phyloP scores from a whole-genome alignment of 495 filamentous ascomycete species.

The Viridothelium virens region DNA sequence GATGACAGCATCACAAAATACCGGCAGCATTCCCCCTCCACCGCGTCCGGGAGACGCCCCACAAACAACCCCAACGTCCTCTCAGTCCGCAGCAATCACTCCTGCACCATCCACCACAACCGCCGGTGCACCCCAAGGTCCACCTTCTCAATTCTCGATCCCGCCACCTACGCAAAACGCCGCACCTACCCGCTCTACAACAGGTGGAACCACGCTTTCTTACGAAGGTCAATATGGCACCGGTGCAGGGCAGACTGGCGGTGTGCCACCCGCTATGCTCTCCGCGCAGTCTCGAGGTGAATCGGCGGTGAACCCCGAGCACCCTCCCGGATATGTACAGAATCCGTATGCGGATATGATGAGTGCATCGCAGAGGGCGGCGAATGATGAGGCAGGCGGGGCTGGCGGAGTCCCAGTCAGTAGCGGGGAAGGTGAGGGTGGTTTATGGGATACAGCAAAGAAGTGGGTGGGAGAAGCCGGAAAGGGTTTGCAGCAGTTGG shows the following conservation, averaged over 20 bases:
- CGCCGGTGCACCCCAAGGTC: background rate
- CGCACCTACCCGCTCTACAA: conserved; percentile 26
- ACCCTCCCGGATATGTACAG: conserved; percentile 50
- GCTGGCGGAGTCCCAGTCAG: conserved; percentile 41
- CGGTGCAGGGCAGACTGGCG: conserved; percentile 14
- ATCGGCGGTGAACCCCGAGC: conserved; percentile 31
- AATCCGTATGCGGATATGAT: conserved; percentile 43
- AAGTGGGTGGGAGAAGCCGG: conserved; percentile 56
- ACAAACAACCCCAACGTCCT: conserved; percentile 14
- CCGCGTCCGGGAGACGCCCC: conserved; percentile 37
- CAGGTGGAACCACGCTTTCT: background rate
- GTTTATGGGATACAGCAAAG: conserved; percentile 45
- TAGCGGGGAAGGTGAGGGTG: conserved; percentile 49
- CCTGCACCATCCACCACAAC: conserved; percentile 4
- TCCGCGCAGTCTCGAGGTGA: conserved; percentile 24
- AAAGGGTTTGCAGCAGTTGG: conserved; percentile 52
- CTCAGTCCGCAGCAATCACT: background rate
- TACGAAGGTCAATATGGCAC: conserved; percentile 3
- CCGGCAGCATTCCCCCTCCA: conserved; percentile 47
- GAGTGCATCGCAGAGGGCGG: conserved; percentile 29
- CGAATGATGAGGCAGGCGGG: conserved; percentile 22
- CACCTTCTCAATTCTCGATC: conserved; percentile 19
- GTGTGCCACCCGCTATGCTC: conserved; percentile 14
- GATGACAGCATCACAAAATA: conserved; percentile 21
- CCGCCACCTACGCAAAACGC: conserved; percentile 23